Conservation (phyloP, 2,329 filamentous ascomycete species). For the Sordariomycetes sp. region DNA sequence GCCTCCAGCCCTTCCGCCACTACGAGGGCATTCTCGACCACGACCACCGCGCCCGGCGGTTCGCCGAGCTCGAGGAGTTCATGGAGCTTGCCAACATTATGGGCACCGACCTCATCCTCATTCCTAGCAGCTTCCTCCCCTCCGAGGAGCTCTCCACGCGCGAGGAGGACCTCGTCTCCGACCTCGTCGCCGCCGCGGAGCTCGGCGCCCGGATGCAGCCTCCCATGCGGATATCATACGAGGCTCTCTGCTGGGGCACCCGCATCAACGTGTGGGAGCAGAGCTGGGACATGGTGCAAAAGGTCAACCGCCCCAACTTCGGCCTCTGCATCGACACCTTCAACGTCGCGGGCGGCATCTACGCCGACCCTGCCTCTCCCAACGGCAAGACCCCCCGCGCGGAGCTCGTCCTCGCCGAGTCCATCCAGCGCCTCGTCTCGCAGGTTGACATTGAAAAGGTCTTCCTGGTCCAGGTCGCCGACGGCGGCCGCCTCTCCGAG, state of each 20-base stretch:
- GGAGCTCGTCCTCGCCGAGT: constrained; percentile 37
- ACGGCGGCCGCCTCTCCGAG: constrained; percentile 48
- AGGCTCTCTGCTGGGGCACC: constrained; percentile 61
- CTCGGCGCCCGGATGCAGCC: constrained; percentile 44
- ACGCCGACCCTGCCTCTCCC: constrained; percentile 48
- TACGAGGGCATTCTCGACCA: constrained; percentile 63
- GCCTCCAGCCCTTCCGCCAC: constrained; percentile 64
- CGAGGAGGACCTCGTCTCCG: constrained; percentile 41
- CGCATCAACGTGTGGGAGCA: constrained; percentile 58
- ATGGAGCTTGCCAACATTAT: constrained; percentile 51
- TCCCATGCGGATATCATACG: constrained; percentile 56
- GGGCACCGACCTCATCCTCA: constrained; percentile 57
- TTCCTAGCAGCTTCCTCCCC: constrained; percentile 59
- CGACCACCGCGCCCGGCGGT: constrained; percentile 35
- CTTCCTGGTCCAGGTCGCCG: constrained; percentile 66
- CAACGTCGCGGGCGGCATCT: constrained; percentile 61
- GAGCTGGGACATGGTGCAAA: constrained; percentile 53
- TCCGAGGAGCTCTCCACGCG: constrained; percentile 27
- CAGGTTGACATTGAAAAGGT: constrained; percentile 50
- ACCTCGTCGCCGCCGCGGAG: constrained; percentile 54
- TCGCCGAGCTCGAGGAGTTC: constrained; percentile 57
- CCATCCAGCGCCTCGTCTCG: constrained; percentile 38
- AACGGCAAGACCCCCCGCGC: constrained; percentile 39
- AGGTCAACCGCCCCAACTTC: constrained; percentile 57
- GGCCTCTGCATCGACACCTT: constrained; percentile 69